Evolutionary conservation across 495 filamentous ascomycete species (phyloP), one percentile per base, ranked within the genome.

Genomic region (Aspergillus ellipticus): DNA sequence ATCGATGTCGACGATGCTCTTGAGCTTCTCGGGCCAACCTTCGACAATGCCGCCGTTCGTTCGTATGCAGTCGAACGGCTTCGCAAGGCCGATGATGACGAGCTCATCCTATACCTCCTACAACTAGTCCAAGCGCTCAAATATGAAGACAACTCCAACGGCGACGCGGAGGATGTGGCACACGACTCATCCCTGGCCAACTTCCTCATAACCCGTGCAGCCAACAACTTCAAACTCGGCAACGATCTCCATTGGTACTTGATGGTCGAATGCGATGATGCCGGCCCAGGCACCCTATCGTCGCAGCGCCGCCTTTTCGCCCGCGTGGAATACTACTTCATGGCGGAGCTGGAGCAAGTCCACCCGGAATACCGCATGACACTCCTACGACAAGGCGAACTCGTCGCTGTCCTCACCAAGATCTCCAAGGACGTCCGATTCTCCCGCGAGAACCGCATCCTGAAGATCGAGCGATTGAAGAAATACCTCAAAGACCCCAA

Each of bases 231-330:
- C 61, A 88, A 88, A 52, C 82, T 99, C 1, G 94, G 92, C 5
- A 99, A 94, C 66, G 96, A 90, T 66, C 82, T 99, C 45, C 90
- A 95, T 69, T 99, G 94, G 94, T 99, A 97, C 67, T 78, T 99
- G 1, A 96, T 96, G 84, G 95, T 97, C 3, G 95, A 99, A 69
- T 90, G 86, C 35, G 93, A 96, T 64, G 92, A 97, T 62, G 81
- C 85, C 51, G 87, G 83, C 51, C 81, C 82, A 6, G 84, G 86
- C 10, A 89, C 90, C 54, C 70, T 81, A 2, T 79, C 81, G 17
- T 83, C 85, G 48, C 86, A 91, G 56, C 89, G 86, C 24, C 86
- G 87, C 49, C 82, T 99, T 19, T 97, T 96, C 67, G 84, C 86
- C 9, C 91, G 91, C 49, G 88, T 97, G 22, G 91, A 93, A 57